phyloP scores from a whole-genome alignment of 371 early-diverging fungal genomes.

The Nematocida displodere region DNA sequence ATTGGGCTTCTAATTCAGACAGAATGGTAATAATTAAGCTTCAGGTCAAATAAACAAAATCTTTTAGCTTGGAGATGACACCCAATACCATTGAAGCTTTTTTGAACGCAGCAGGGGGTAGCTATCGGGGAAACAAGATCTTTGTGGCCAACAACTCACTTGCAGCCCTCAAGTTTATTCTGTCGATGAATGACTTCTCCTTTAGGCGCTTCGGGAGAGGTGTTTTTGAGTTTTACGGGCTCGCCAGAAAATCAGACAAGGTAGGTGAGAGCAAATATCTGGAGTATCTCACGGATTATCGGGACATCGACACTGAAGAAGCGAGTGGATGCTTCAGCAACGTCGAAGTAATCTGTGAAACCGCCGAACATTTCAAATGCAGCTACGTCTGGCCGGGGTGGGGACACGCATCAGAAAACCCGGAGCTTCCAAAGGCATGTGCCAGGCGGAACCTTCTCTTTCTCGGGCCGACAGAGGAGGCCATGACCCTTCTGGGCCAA shows the following conservation, averaged over 20 bases:
- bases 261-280: conserved; percentile 89
- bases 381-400: conserved; percentile 77
- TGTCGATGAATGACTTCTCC: conserved; percentile 89
- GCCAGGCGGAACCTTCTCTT: conserved; percentile 75
- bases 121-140: conserved; percentile 32
- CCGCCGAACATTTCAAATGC: conserved; percentile 83
- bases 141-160: conserved; percentile 88
- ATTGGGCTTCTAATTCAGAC: conserved; percentile 1
- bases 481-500: conserved; percentile 91
- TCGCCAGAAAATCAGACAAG: conserved; percentile 77
- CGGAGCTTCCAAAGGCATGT: conserved; percentile 78
- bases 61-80: background rate
- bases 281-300: conserved; percentile 90
- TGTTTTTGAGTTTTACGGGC: conserved; percentile 81
- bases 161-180: conserved; percentile 94
- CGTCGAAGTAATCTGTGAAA: conserved; percentile 86
- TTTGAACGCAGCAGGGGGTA: conserved; percentile 1
- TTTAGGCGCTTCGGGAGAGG: conserved; percentile 89
- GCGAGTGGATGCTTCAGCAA: conserved; percentile 94
- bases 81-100: background rate
- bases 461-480: conserved; percentile 92
- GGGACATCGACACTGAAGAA: conserved; percentile 86
- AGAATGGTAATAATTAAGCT: conserved; percentile 27
- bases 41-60: conserved; percentile 27
- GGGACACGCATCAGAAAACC: conserved; percentile 98